These are phyloP conservation scores for Leccinum boreale DNA, from an alignment of 768 basidiomycete genomes.

Conservation along the genomic window DNA sequence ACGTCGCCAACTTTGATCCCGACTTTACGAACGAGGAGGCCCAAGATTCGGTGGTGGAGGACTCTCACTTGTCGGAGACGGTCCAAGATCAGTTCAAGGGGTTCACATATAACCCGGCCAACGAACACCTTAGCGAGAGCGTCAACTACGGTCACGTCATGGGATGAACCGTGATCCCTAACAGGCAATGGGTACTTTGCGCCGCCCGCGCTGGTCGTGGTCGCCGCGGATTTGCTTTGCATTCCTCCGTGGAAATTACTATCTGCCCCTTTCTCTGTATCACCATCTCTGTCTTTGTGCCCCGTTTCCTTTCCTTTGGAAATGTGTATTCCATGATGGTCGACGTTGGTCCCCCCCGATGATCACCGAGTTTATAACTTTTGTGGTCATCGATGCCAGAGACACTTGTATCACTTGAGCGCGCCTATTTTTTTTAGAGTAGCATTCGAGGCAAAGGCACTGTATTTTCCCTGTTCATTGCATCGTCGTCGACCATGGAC, in stretches of 20 bases:
- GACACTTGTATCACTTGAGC: background rate
- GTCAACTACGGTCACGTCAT: slow-evolving; percentile 54
- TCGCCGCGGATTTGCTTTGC: slow-evolving; percentile 5
- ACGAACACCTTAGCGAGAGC: slow-evolving; percentile 83
- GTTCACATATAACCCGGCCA: slow-evolving; percentile 85
- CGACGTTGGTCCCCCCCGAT: background rate
- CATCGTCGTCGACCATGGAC: slow-evolving; percentile 20
- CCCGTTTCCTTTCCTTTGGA: background rate
- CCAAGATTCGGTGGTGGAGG: slow-evolving; percentile 93
- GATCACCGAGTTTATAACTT: background rate
- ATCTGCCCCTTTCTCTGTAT: background rate
- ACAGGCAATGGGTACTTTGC: background rate
- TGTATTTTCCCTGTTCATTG: slow-evolving; percentile 1
- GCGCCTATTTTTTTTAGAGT: slow-evolving; percentile 1
- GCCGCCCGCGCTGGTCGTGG: slow-evolving; percentile 23
- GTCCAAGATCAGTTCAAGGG: slow-evolving; percentile 95
- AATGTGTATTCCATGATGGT: background rate
- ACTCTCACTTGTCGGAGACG: slow-evolving; percentile 88
- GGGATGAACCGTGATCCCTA: slow-evolving; percentile 23
- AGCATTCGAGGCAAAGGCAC: background rate
- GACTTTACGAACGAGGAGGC: slow-evolving; percentile 97
- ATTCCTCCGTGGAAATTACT: background rate
- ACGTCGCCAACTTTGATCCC: slow-evolving; percentile 95
- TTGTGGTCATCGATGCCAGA: background rate
- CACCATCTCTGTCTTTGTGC: background rate